Conservation (phyloP, 2,329 filamentous ascomycete species). For the Fusarium beomiforme region DNA sequence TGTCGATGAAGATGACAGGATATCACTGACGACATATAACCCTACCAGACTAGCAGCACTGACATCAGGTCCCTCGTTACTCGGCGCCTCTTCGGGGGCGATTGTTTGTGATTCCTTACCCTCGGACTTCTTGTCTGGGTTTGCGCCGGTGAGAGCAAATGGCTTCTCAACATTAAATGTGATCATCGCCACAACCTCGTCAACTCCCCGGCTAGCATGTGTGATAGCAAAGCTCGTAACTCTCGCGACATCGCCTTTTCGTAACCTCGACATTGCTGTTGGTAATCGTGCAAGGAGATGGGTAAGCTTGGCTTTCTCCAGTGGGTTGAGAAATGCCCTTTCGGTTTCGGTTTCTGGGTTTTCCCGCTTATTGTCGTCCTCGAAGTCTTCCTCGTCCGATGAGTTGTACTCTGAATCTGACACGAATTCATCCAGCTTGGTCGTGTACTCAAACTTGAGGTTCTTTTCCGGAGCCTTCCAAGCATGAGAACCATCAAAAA, state of each 20-base stretch:
- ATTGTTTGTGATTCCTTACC: slow-evolving; percentile 45
- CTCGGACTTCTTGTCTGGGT: slow-evolving; percentile 62
- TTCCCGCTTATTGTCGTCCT: slow-evolving; percentile 66
- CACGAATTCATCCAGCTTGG: slow-evolving; percentile 79
- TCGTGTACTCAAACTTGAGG: slow-evolving; percentile 84
- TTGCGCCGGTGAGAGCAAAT: slow-evolving; percentile 76
- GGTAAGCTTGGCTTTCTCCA: slow-evolving; percentile 84
- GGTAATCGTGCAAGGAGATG: slow-evolving; percentile 87
- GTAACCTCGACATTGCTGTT: slow-evolving; percentile 75
- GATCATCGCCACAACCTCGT: slow-evolving; percentile 92
- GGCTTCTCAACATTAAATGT: slow-evolving; percentile 84
- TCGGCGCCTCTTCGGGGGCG: slow-evolving; percentile 49
- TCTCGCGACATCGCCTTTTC: slow-evolving; percentile 86
- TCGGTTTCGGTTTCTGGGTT: slow-evolving; percentile 57
- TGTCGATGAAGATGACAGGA: slow-evolving; percentile 80
- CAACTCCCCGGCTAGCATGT: slow-evolving; percentile 84
- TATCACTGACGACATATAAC: slow-evolving; percentile 80
- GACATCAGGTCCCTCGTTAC: slow-evolving; percentile 64
- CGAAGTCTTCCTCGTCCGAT: slow-evolving; percentile 81
- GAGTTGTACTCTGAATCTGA: slow-evolving; percentile 88
- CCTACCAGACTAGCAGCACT: slow-evolving; percentile 81
- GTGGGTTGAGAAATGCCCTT: slow-evolving; percentile 78
- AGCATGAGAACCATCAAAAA: slow-evolving; percentile 80
- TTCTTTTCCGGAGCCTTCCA: slow-evolving; percentile 81
- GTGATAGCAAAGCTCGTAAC: slow-evolving; percentile 89